Percentiles rank a stretch among this genome's conserved stretches.
These are phyloP conservation scores for Silene vulgaris DNA, from an alignment of 179 eudicot genomes.

Conservation along the genomic window DNA sequence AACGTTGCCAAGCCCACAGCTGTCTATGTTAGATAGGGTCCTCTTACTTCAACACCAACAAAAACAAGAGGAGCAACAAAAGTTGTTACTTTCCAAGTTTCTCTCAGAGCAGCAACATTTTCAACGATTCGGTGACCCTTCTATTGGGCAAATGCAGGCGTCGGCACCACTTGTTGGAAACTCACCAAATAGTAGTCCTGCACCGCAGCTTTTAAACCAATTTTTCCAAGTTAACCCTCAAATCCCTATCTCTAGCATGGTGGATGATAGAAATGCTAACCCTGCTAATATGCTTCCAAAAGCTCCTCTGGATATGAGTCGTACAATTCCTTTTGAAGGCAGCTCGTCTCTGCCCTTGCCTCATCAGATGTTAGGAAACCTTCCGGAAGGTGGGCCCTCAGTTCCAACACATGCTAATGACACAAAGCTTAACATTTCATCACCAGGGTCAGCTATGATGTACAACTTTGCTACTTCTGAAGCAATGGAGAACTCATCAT, in stretches of 20 bases:
- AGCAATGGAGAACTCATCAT: constrained; percentile 24
- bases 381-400: constrained; percentile 35
- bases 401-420: constrained; percentile 36
- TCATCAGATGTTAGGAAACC: constrained; percentile 49
- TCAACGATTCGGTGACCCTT: constrained; percentile 49
- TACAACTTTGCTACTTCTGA: constrained; percentile 29
- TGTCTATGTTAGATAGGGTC: constrained; percentile 61
- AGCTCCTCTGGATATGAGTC: constrained; percentile 36
- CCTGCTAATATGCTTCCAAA: constrained; percentile 33
- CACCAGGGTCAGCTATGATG: constrained; percentile 23
- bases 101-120: constrained; percentile 55
- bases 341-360: constrained; percentile 51
- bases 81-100: constrained; percentile 63
- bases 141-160: constrained; percentile 48
- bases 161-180: constrained; percentile 43
- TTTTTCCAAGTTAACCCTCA: constrained; percentile 49
- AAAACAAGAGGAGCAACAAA: constrained; percentile 80
- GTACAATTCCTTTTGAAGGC: constrained; percentile 34
- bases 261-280: constrained; percentile 32
- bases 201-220: constrained; percentile 41
- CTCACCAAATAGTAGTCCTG: constrained; percentile 35
- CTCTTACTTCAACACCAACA: constrained; percentile 77
- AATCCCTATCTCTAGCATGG: constrained; percentile 36
- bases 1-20: constrained; percentile 48
- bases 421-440: constrained; percentile 22